These are phyloP conservation scores for Chaetomiaceae sp. DNA, from an alignment of 2,329 filamentous ascomycete species.

Conservation along the genomic window DNA sequence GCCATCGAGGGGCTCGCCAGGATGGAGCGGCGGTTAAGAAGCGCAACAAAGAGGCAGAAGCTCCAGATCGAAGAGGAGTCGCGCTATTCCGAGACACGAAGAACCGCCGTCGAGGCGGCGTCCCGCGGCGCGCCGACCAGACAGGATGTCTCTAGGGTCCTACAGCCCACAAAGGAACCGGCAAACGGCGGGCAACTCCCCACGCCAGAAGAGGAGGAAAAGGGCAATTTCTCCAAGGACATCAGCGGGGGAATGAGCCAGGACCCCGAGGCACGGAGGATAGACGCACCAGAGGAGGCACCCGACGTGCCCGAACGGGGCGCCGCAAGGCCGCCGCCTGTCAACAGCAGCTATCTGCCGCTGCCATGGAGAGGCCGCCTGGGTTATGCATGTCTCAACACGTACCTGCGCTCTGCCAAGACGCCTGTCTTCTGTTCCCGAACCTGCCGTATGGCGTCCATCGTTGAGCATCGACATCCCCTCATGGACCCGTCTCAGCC, in stretches of 20 bases:
- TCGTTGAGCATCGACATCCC: constrained; percentile 82
- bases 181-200: background rate
- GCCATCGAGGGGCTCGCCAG: constrained; percentile 43
- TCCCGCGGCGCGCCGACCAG: background rate
- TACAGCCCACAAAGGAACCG: background rate
- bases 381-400: constrained; percentile 91
- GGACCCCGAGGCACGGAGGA: constrained; percentile 11
- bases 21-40: constrained; percentile 45
- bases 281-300: constrained; percentile 10
- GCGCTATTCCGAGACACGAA: constrained; percentile 22
- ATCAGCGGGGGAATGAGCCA: constrained; percentile 21
- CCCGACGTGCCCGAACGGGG: constrained; percentile 32
- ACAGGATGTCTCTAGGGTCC: constrained; percentile 15
- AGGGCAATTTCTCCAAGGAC: constrained; percentile 16
- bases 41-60: constrained; percentile 42
- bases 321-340: constrained; percentile 61
- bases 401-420: constrained; percentile 76
- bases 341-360: constrained; percentile 79
- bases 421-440: constrained; percentile 86
- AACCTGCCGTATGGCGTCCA: constrained; percentile 86
- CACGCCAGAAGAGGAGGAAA: constrained; percentile 22
- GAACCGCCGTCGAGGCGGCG: background rate
- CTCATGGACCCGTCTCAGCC: constrained; percentile 69
- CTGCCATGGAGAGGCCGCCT: constrained; percentile 86
- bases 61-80: constrained; percentile 42